These are phyloP conservation scores for Hypoxylon sp. DNA, from an alignment of 2,329 filamentous ascomycete genomes.

Conservation along the genomic window DNA sequence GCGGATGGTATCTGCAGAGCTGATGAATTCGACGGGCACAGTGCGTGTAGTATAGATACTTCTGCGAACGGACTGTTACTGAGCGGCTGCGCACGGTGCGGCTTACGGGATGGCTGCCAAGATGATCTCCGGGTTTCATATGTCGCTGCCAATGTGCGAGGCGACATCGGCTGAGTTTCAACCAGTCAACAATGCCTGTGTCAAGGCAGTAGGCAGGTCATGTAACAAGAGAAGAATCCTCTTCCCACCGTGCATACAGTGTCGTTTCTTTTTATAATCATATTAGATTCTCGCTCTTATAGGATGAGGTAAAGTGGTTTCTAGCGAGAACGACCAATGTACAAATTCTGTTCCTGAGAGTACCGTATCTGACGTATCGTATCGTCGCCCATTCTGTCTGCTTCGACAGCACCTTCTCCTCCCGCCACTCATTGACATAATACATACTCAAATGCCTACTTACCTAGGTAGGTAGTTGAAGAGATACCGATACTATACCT, in stretches of 20 bases:
- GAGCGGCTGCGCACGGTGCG: background rate
- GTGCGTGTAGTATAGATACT: background rate
- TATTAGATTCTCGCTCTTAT: background rate
- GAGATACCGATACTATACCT: background rate
- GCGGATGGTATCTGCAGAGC: background rate
- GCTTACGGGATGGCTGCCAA: conserved; percentile 20
- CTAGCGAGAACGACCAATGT: background rate
- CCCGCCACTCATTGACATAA: no score
- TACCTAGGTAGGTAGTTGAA: no score
- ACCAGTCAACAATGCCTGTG: conserved; percentile 3
- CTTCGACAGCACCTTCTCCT: no score
- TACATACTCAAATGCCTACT: no score
- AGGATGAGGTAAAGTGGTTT: background rate
- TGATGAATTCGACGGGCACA: background rate
- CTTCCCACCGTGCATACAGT: background rate
- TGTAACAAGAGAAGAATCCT: background rate
- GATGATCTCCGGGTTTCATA: conserved; percentile 32
- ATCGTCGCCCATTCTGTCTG: no score
- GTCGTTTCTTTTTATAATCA: background rate
- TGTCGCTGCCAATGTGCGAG: conserved; percentile 27
- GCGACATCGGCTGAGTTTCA: conserved; percentile 16
- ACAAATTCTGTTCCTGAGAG: background rate
- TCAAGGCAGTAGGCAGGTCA: background rate
- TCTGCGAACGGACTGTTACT: background rate
- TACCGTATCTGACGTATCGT: no score